Conservation (phyloP, 306 rosid species). For the Acacia confusa region DNA sequence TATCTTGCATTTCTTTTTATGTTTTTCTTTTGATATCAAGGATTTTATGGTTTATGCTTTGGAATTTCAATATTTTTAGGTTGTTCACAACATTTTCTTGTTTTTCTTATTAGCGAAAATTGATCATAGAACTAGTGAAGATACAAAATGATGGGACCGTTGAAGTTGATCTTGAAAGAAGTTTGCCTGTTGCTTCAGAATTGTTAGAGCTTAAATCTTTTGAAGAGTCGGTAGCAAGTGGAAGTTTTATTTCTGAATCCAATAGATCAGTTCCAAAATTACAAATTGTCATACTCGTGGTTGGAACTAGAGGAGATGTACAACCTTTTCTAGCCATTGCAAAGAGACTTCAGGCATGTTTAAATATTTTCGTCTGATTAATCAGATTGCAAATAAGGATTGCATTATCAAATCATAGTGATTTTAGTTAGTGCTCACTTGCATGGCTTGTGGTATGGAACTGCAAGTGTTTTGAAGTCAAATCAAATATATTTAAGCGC, state of each 20-base stretch:
- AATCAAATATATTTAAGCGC: neutral
- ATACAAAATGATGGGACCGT: slow-evolving; percentile 83
- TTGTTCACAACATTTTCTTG: slow-evolving; percentile 21
- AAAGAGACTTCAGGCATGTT: slow-evolving; percentile 79
- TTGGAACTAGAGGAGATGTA: slow-evolving; percentile 94
- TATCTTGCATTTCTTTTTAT: neutral
- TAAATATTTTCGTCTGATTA: slow-evolving; percentile 23
- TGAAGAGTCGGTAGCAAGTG: slow-evolving; percentile 41
- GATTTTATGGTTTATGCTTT: neutral
- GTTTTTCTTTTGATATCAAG: neutral
- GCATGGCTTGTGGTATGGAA: neutral
- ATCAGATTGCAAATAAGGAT: slow-evolving; percentile 11
- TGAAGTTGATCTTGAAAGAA: slow-evolving; percentile 62
- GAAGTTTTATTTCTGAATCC: slow-evolving; percentile 37
- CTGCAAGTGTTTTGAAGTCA: no score
- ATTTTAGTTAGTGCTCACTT: neutral
- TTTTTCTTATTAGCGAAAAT: slow-evolving; percentile 56
- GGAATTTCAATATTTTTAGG: neutral
- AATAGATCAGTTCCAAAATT: slow-evolving; percentile 58
- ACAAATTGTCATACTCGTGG: slow-evolving; percentile 79
- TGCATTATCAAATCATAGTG: slow-evolving; percentile 14
- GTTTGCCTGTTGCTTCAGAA: slow-evolving; percentile 63
- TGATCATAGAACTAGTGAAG: slow-evolving; percentile 60
- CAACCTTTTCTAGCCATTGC: slow-evolving; percentile 86
- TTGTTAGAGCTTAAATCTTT: slow-evolving; percentile 58